Evolutionary conservation across 2,329 filamentous ascomycete species (phyloP), one percentile per base, ranked within the genome.

Genomic region (Sporothrix sp.): DNA sequence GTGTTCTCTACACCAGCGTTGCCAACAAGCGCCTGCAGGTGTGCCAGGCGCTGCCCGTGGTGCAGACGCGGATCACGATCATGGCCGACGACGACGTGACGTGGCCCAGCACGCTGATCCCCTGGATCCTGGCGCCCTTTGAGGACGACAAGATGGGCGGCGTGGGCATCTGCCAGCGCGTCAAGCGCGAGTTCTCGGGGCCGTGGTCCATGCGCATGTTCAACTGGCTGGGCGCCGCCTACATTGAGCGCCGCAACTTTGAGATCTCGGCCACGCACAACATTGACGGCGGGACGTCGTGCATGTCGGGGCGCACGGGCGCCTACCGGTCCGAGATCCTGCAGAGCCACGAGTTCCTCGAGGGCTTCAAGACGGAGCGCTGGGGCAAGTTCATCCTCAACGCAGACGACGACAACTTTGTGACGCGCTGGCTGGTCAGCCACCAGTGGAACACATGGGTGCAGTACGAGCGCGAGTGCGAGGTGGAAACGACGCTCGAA

Each of bases 401-500:
- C 63, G 89, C 91, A 23, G 91, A 97, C 67, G 91, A 97, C 66
- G 91, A 97, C 74, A 97, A 97, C 70, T 97, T 96, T 70, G 87
- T 97, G 60, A 96, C 91, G 7, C 83, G 91, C 52, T 97, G 91
- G 91, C 78, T 97, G 62, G 90, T 96, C 59, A 86, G 82, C 57
- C 85, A 95, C 70, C 78, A 84, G 58, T 95, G 88, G 87, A 88
- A 94, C 70, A 96, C 90, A 20, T 91, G 87, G 75, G 86, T 96
- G 66, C 91, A 97, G 70, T 95, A 95, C 69, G 84, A 95, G 65
- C 80, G 78, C 43, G 87, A 94, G 63, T 94, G 87, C 61, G 87
- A 94, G 68, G 84, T 97, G 54, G 83, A 93, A 71, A 97, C 91
- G 23, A 96, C 90, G 3, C 75, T 97, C 36, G 91, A 96, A 67